phyloP scores from a whole-genome alignment of 345 rosid species.

The Populus simonii region DNA sequence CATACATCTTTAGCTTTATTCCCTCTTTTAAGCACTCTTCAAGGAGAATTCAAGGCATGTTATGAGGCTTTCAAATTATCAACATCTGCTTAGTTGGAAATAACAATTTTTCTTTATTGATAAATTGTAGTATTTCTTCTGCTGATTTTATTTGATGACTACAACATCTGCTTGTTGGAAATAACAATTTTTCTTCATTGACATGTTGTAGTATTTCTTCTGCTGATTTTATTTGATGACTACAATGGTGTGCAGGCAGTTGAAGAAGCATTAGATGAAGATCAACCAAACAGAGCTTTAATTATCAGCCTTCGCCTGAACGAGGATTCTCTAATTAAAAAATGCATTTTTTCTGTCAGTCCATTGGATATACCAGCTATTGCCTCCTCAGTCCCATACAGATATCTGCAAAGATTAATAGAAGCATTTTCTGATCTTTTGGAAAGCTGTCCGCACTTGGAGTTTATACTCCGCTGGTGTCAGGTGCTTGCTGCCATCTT shows the following conservation, averaged over 20 bases:
- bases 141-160: neutral
- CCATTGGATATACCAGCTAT: conserved; percentile 67
- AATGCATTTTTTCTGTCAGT: conserved; percentile 71
- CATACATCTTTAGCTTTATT: neutral
- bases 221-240: neutral
- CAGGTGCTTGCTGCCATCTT: conserved; percentile 45
- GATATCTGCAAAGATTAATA: conserved; percentile 74
- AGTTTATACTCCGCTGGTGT: conserved; percentile 84
- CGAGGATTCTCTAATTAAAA: conserved; percentile 73
- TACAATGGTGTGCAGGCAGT: conserved; percentile 52
- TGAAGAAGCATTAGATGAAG: conserved; percentile 62
- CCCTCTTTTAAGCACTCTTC: neutral
- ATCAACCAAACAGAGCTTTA: conserved; percentile 67
- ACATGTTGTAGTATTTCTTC: neutral
- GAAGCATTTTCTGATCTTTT: conserved; percentile 80
- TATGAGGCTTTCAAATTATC: neutral
- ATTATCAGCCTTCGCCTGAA: conserved; percentile 87
- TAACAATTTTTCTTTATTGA: neutral
- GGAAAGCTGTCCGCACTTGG: conserved; percentile 84
- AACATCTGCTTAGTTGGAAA: neutral
- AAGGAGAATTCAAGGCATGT: neutral
- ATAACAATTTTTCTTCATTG: neutral
- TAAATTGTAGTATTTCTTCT: neutral
- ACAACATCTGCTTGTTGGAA: too few species aligned
- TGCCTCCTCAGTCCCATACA: conserved; percentile 55